These are phyloP conservation scores for Leptographium wingfieldii DNA, from an alignment of 2,329 filamentous ascomycete genomes.

Conservation along the genomic window DNA sequence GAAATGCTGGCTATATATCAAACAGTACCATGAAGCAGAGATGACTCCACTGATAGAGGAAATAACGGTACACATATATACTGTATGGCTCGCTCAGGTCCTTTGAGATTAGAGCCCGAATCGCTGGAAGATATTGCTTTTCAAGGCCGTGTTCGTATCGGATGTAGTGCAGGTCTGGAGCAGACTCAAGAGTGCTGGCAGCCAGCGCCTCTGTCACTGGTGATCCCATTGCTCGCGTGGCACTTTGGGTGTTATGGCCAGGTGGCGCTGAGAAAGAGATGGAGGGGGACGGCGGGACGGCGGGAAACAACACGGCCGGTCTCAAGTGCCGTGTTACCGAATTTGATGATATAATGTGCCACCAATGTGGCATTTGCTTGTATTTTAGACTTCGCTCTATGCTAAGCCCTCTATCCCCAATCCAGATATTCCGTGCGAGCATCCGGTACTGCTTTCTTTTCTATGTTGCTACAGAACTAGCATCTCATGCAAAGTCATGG, in stretches of 20 bases:
- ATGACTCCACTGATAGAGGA: conserved; percentile 93
- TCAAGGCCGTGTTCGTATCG: conserved; percentile 52
- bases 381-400: not conserved
- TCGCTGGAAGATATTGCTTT: conserved; percentile 61
- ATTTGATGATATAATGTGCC: not conserved
- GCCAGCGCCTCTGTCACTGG: not conserved
- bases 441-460: not conserved
- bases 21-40: conserved; percentile 85
- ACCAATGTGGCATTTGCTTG: not conserved
- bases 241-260: not conserved
- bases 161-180: conserved; percentile 38
- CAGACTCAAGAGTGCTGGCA: not conserved
- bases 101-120: conserved; percentile 85
- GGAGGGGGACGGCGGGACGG: not conserved
- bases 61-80: conserved; percentile 98
- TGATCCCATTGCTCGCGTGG: not conserved
- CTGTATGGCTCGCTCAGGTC: conserved; percentile 97
- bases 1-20: not conserved
- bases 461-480: not conserved
- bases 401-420: not conserved
- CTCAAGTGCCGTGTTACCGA: not conserved
- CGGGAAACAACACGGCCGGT: not conserved
- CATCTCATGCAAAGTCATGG: not conserved
- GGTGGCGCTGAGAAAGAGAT: not conserved
- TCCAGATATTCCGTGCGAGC: not conserved